Conservation (phyloP, 768 basidiomycete species). For the Nidularia sp. region DNA sequence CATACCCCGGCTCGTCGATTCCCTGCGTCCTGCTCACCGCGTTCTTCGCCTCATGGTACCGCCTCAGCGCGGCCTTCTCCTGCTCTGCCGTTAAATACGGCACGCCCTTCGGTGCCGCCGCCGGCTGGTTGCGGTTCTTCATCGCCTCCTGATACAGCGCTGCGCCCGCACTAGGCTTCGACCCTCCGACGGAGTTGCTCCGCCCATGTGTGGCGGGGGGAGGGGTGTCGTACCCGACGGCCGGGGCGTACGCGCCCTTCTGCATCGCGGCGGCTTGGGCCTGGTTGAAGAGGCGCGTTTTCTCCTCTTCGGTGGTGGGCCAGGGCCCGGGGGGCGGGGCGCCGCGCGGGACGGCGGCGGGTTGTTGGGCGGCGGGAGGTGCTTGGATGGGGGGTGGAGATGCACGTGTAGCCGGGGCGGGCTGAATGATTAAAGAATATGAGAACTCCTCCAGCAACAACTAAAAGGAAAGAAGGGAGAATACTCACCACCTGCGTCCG, state of each 20-base stretch:
- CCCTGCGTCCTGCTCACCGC: conserved; percentile 64
- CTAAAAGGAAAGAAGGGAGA: no score
- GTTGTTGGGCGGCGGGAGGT: conserved; percentile 12
- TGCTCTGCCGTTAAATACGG: conserved; percentile 64
- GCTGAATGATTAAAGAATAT: conserved; percentile 6
- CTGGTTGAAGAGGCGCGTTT: conserved; percentile 60
- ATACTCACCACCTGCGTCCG: conserved; percentile 45
- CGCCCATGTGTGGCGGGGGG: conserved; percentile 11
- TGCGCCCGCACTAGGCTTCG: conserved; percentile 10
- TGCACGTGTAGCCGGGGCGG: conserved; percentile 10
- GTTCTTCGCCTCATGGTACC: conserved; percentile 67
- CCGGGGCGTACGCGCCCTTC: conserved; percentile 24
- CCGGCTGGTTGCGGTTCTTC: conserved; percentile 18
- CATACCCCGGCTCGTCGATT: conserved; percentile 10
- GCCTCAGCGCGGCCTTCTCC: conserved; percentile 67
- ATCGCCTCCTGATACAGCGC: conserved; percentile 28
- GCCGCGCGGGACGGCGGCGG: conserved; percentile 8
- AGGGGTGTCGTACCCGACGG: conserved; percentile 5
- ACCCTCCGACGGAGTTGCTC: conserved; percentile 6
- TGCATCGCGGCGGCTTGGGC: conserved; percentile 71
- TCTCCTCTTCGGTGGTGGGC: conserved; percentile 76
- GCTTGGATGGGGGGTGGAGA: conserved; percentile 13
- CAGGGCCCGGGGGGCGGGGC: conserved; percentile 29
- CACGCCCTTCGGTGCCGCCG: conserved; percentile 15
- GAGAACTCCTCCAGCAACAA: not conserved